These are phyloP conservation scores for Suhomyces yuchorum DNA, from an alignment of 1,139 yeast genomes.

Conservation along the genomic window DNA sequence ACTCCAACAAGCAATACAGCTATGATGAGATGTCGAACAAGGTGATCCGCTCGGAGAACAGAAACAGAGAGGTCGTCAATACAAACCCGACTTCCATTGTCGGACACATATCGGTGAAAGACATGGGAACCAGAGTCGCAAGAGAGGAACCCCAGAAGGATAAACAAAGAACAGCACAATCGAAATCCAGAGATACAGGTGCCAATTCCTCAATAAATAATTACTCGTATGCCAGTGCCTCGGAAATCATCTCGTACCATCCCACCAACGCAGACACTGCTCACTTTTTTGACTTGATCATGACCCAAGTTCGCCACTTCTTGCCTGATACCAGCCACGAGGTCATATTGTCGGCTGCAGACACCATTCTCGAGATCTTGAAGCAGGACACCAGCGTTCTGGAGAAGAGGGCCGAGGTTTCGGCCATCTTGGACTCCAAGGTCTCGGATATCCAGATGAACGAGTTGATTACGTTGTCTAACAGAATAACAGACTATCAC, in stretches of 20 bases:
- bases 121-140: slow-evolving; percentile 63
- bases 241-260: slow-evolving; percentile 28
- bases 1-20: slow-evolving; percentile 29
- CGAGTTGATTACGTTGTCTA: slow-evolving; percentile 52
- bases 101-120: slow-evolving; percentile 63
- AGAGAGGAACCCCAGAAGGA: slow-evolving; percentile 2
- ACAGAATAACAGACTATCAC: slow-evolving; percentile 60
- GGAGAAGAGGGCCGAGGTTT: slow-evolving; percentile 38
- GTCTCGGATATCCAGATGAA: slow-evolving; percentile 53
- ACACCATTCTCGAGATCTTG: slow-evolving; percentile 61
- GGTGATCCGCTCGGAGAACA: slow-evolving; percentile 62
- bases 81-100: slow-evolving; percentile 67
- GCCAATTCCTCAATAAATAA: slow-evolving; percentile 14
- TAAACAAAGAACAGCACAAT: slow-evolving; percentile 15
- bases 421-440: slow-evolving; percentile 46
- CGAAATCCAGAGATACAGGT: slow-evolving; percentile 10
- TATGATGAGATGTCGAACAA: slow-evolving; percentile 77
- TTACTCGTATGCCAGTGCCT: slow-evolving; percentile 20
- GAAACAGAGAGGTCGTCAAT: slow-evolving; percentile 43
- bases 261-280: slow-evolving; percentile 31
- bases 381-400: slow-evolving; percentile 44
- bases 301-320: slow-evolving; percentile 29
- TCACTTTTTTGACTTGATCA: slow-evolving; percentile 32
- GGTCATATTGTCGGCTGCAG: slow-evolving; percentile 61
- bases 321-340: slow-evolving; percentile 45